Base-by-base conservation (phyloP, 306 rosid genomes). In the Crotalaria pallida region DNA sequence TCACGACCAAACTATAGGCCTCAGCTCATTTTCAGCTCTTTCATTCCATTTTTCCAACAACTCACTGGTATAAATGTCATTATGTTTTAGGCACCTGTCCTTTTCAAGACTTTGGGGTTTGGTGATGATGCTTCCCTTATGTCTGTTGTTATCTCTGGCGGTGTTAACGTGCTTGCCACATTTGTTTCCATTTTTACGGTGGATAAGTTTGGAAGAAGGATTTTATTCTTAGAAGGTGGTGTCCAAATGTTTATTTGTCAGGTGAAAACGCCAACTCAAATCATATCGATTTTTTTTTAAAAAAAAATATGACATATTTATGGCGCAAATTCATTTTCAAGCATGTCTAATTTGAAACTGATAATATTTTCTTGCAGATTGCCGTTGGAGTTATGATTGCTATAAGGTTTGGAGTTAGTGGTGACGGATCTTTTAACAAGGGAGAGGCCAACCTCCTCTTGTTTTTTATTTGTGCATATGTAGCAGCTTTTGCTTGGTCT, bases 401-500 rank as follows among this genome's bases (percentile, higher is more conserved):
- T 10, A 10, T 7, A 7, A 69, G 55, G 29, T 77, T 65, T 4
- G 81, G 81, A 9, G 29, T 53, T 3, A 43, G 36, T 15, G 84
- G 87, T 5, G 22, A 68, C 7, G 87, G 87, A 3, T 10, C 62
- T 1, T 16, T 83, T 18, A 10, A 79, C 4, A 33, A 18, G 19
- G 62, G 21, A 0, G 61, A 52, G 3, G 76, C 83, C 3, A 49
- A 81, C 45, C 1, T 75, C 1, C 56, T 76, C 11, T 6, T 82
- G 43, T 7, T 69, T 13, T 55, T 85, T 5, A 73, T 85, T 12
- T 85, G 89, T 18, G 2, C 21, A 3, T 85, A 79, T 19, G 86
- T 82, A 24, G 86, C 86, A n/a, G 86, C 76, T 10, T 85, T 63
- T 29, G 86, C 84, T 0, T 85, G 86, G 89, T 85, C 89, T 9